Conservation (phyloP, 139 green algal species). For the Closterium sp. region DNA sequence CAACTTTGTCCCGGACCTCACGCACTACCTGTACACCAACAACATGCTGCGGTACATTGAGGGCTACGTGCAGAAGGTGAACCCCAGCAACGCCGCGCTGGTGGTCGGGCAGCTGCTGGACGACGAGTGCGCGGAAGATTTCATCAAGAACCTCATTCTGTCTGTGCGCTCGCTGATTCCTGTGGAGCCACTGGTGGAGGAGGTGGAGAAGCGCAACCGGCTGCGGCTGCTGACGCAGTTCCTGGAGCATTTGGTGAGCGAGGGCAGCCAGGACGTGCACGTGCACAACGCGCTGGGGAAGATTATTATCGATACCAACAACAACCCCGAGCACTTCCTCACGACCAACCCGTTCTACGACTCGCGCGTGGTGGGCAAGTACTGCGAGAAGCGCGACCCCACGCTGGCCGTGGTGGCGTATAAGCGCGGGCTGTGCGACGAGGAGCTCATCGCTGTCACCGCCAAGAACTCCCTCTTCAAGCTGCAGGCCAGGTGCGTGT, state of each 20-base stretch:
- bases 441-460: constrained; percentile 93
- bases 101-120: constrained; percentile 97
- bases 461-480: constrained; percentile 98
- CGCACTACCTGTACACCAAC: constrained; percentile 88
- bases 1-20: constrained; percentile 93
- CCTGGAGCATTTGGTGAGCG: constrained; percentile 96
- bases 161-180: constrained; percentile 87
- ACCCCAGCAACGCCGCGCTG: constrained; percentile 60
- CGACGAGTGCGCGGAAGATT: constrained; percentile 88
- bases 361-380: constrained; percentile 82
- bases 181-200: constrained; percentile 74
- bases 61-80: constrained; percentile 98
- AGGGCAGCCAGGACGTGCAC: constrained; percentile 87
- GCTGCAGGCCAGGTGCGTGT: constrained; percentile 76
- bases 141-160: constrained; percentile 98
- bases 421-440: constrained; percentile 94
- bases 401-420: constrained; percentile 93
- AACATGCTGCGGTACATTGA: constrained; percentile 97
- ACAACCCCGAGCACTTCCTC: constrained; percentile 99
- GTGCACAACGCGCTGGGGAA: constrained; percentile 99
- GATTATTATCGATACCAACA: constrained; percentile 99
- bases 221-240: constrained; percentile 95
- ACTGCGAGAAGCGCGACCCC: constrained; percentile 97
- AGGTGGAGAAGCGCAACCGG: constrained; percentile 83
- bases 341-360: constrained; percentile 99